These are phyloP conservation scores for Thalassiosira hispida DNA, from an alignment of 352 stramenopile species.

Conservation along the genomic window DNA sequence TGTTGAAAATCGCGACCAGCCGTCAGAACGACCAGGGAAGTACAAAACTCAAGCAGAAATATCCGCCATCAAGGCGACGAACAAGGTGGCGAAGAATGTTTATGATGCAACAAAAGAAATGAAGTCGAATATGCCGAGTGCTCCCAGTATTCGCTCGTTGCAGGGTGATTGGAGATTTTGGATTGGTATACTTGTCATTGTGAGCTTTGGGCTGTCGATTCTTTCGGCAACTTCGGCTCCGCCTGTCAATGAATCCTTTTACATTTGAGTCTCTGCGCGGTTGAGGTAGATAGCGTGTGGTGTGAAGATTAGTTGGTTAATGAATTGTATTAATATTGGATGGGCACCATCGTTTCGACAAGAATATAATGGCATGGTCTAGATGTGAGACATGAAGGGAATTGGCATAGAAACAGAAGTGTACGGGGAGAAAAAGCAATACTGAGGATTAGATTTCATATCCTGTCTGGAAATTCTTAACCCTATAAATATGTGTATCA, in stretches of 20 bases:
- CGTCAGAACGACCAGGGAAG: conserved; percentile 18
- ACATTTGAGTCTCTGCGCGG: conserved; percentile 35
- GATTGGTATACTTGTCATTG: conserved; percentile 25
- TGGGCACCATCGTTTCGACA: no score
- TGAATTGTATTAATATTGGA: not conserved
- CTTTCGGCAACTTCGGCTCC: conserved; percentile 22
- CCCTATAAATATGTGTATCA: no score
- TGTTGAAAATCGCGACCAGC: conserved; percentile 40
- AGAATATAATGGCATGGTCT: no score
- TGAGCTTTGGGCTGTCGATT: conserved; percentile 50
- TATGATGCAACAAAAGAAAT: conserved; percentile 49
- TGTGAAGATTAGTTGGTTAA: not conserved
- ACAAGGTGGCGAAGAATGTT: conserved; percentile 53
- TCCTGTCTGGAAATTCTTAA: no score
- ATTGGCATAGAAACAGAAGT: no score
- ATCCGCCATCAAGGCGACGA: conserved; percentile 35
- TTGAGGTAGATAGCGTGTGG: not conserved
- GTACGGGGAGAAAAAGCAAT: no score
- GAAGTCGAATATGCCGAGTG: conserved; percentile 25
- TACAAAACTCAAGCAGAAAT: conserved; percentile 48
- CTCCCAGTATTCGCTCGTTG: conserved; percentile 33
- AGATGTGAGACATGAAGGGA: no score
- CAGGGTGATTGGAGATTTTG: conserved; percentile 52
- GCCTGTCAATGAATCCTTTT: conserved; percentile 46
- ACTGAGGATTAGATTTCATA: no score